Conservation (phyloP, 2,329 filamentous ascomycete genomes). For the Aspergillus sp. region DNA sequence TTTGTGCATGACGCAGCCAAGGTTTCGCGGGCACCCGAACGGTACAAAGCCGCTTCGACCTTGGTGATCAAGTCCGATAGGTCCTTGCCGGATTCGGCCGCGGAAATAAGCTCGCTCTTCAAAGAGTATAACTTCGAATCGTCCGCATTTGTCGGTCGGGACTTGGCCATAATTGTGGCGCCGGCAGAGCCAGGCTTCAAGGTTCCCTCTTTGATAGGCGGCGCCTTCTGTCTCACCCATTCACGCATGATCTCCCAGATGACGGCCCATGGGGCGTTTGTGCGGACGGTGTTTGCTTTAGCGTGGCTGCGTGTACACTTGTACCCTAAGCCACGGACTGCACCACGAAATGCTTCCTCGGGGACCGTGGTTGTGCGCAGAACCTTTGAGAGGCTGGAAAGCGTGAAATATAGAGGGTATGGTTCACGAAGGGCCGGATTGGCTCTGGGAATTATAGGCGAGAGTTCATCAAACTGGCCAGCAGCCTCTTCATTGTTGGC, state of each 20-base stretch:
- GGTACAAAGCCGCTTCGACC: conserved; percentile 51
- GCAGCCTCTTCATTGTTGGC: conserved; percentile 20
- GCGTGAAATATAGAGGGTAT: conserved; percentile 85
- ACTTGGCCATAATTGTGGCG: conserved; percentile 66
- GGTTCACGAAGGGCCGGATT: conserved; percentile 70
- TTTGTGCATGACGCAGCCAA: not conserved
- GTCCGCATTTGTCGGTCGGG: conserved; percentile 41
- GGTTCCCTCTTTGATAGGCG: conserved; percentile 75
- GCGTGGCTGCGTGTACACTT: conserved; percentile 84
- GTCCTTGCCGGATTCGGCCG: conserved; percentile 39
- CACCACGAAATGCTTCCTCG: conserved; percentile 79
- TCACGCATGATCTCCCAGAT: conserved; percentile 94
- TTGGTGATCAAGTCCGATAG: conserved; percentile 46
- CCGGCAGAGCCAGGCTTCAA: conserved; percentile 73
- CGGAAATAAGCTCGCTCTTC: conserved; percentile 42
- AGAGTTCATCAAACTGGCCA: conserved; percentile 24
- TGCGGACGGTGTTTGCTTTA: conserved; percentile 88
- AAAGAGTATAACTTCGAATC: conserved; percentile 37
- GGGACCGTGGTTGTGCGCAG: conserved; percentile 79
- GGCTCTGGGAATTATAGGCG: conserved; percentile 49
- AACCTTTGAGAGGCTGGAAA: conserved; percentile 73
- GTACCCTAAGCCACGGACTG: conserved; percentile 80
- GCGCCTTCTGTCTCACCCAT: conserved; percentile 81
- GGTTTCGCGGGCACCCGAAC: conserved; percentile 35
- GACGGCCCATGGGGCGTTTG: conserved; percentile 85